Evolutionary conservation across 192 early-diverging fungal genomes (phyloP), one percentile per base, ranked within the genome.

Genomic region (Entomortierella chlamydospora): DNA sequence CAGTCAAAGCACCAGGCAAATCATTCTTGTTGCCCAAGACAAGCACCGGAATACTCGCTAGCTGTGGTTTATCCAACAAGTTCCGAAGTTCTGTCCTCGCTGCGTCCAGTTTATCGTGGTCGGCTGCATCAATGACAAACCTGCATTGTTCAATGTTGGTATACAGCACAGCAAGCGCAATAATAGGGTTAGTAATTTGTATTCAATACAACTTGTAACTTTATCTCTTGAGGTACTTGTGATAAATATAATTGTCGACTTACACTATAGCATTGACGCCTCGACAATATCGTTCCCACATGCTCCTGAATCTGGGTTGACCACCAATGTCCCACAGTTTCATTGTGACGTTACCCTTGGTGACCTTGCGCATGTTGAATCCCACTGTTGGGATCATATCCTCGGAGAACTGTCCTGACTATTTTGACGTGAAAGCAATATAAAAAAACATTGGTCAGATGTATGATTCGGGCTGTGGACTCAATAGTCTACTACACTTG

Each of bases 311-410:
- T 70, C 69, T 71, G 61, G 97, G 93, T 82, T 99, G 98, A 20
- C 98, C 98, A 49, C 98, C 98, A 83, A 99, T 91, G 85, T 99
- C 98, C 98, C 98, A 99, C 68, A 99, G 85, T 82, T 99, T 98
- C 95, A 99, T 98, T 17, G 93, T 94, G 47, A 99, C 96, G 56
- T 95, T 95, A 57, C 94, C 93, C 86, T 94, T 94, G 28, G 92
- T 92, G 50, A 95, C 92, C 72, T 93, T 98, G 70, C 97, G 89
- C 98, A 99, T 99, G 73, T 98, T 99, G 85, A 98, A 99, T 8
- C 98, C 98, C 39, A 99, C 96, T 6, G 98, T 99, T 3, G 98
- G 98, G 61, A 98, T 99, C 89, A 90, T 90, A 79, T 95, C 94
- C 80, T 95, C 94, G 4, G 88, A 91, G 57, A 90, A 95, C 78